These are phyloP conservation scores for Fusarium devonianum DNA, from an alignment of 2,329 filamentous ascomycete genomes.

Conservation along the genomic window DNA sequence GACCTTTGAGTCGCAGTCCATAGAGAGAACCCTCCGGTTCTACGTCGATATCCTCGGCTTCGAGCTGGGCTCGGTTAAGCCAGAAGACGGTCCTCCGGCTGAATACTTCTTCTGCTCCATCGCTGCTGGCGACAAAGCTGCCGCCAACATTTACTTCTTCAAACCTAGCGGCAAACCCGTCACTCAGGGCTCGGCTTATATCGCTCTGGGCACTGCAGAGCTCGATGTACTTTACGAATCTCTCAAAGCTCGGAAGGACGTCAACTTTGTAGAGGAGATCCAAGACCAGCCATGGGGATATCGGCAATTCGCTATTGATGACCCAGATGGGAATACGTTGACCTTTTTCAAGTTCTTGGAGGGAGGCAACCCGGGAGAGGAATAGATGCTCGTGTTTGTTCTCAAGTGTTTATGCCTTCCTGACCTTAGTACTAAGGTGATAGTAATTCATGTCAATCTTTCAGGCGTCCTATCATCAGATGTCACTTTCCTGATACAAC, in stretches of 20 bases:
- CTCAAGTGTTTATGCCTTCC: too few species aligned
- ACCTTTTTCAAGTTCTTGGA: slow-evolving; percentile 31
- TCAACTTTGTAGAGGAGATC: slow-evolving; percentile 17
- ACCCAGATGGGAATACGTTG: slow-evolving; percentile 23
- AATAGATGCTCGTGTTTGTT: too few species aligned
- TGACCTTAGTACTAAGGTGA: too few species aligned
- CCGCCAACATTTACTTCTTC: slow-evolving; percentile 31
- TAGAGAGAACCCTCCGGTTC: slow-evolving; percentile 16
- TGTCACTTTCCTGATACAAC: background rate
- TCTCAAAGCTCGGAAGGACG: slow-evolving; percentile 11
- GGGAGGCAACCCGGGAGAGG: slow-evolving; percentile 19
- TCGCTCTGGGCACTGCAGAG: slow-evolving; percentile 19
- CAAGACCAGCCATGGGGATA: slow-evolving; percentile 26
- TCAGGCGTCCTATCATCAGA: background rate
- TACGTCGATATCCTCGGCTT: slow-evolving; percentile 23
- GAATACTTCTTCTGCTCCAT: slow-evolving; percentile 27
- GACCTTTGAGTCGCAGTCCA: slow-evolving; percentile 26
- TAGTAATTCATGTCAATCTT: too few species aligned
- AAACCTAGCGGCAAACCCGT: slow-evolving; percentile 8
- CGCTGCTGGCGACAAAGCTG: slow-evolving; percentile 20
- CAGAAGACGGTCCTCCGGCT: slow-evolving; percentile 9
- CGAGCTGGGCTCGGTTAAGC: slow-evolving; percentile 15
- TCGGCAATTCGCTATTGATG: slow-evolving; percentile 27
- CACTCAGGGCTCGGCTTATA: slow-evolving; percentile 22
- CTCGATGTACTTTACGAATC: slow-evolving; percentile 16